These are phyloP conservation scores for Biscogniauxia marginata DNA, from an alignment of 2,329 filamentous ascomycete species.

Conservation along the genomic window DNA sequence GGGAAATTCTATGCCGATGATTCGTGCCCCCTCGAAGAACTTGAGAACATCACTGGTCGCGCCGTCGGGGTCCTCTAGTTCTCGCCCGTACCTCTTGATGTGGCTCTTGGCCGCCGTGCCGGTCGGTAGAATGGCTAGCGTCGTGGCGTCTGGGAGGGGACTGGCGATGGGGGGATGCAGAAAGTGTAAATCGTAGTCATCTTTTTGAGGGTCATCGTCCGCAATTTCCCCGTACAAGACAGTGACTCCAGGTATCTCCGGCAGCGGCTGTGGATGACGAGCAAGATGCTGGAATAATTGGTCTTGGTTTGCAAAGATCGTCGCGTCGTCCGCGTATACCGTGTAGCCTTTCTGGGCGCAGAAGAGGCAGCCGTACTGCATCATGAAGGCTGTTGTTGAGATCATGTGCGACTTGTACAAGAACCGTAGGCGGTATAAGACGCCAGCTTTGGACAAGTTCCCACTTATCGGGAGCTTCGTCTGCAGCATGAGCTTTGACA, in stretches of 20 bases:
- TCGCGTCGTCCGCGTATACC: constrained; percentile 40
- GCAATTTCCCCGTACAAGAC: constrained; percentile 36
- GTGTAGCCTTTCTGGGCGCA: constrained; percentile 36
- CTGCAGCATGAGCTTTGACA: background rate
- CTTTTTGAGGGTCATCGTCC: constrained; percentile 13
- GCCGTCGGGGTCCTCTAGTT: constrained; percentile 33
- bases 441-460: constrained; percentile 33
- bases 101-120: constrained; percentile 37
- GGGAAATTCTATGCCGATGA: constrained; percentile 34
- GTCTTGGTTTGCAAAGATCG: constrained; percentile 38
- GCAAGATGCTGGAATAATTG: constrained; percentile 40
- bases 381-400: constrained; percentile 30
- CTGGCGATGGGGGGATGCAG: constrained; percentile 29
- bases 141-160: constrained; percentile 27
- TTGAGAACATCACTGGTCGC: constrained; percentile 36
- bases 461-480: constrained; percentile 30
- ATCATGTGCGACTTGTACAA: constrained; percentile 43
- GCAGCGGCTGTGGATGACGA: constrained; percentile 40
- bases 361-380: constrained; percentile 40
- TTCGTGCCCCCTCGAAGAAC: constrained; percentile 36
- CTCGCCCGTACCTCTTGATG: constrained; percentile 35
- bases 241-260: constrained; percentile 36
- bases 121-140: constrained; percentile 29
- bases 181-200: constrained; percentile 40
- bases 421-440: constrained; percentile 40